Base-by-base conservation (phyloP, 192 early-diverging fungal genomes). In the Physocladia obscura region DNA sequence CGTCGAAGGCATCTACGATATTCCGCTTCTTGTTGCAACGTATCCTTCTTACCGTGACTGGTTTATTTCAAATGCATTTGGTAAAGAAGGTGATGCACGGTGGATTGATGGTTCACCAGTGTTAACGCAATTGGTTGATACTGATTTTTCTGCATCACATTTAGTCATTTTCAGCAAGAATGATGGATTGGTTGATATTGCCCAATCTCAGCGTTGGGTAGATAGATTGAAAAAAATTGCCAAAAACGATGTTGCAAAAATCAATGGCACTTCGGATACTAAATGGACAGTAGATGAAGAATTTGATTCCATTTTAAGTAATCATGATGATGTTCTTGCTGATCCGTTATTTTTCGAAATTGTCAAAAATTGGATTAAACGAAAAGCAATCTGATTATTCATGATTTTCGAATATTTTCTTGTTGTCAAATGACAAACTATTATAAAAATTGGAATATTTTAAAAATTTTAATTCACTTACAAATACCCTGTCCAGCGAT, bases 1-100 rank as follows among this genome's bases (percentile, higher is more conserved):
- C 1, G 81, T 92, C 0, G 88, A 92, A 68, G 94, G 93, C 1
- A 92, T 97, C 69, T 97, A 94, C 78, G 85, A 94, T 54, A 80
- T 94, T 26, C 85, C 85, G 15, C 62, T 65, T 0, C 73, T 97
- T 30, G 56, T 93, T 13, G 62, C 74, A 24, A 76, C 61, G 11
- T 91, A 85, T 59, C 91, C 92, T 2, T 57, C 57, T 5, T 95
- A 95, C 70, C 40, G 67, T 13, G 89, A 88, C 49, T 68, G 65
- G 65, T 94, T 93, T 72, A 77, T 97, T 30, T 69, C 81, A 2
- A 80, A 80, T 65, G 92, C 88, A 17, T 97, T 97, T 77, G 75
- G 78, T 1, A 29, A 50, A 2, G 77, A 85, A 57, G 58, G 49
- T n/a, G 65, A 57, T 22, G 65, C 51, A 1, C 27, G 50, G 1